Evolutionary conservation across 805 yeast species (phyloP), one percentile per base, ranked within the genome.

Genomic region (Saccharomycopsis synnaedendra): DNA sequence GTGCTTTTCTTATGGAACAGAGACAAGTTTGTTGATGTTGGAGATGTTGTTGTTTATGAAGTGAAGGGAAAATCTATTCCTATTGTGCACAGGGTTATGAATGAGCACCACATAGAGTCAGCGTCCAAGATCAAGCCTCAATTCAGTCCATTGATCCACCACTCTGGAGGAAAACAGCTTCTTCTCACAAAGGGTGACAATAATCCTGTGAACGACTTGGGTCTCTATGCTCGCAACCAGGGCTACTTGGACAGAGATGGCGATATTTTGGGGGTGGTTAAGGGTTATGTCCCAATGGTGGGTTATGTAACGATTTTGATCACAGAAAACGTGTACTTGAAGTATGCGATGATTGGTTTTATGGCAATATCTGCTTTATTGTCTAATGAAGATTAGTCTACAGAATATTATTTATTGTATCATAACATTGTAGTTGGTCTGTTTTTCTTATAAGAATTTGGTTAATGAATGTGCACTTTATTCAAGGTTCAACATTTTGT

Each of bases 151-250:
- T 39, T 37, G 31, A 30, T 45, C 11, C 48, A 36, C 19, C 28
- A n/a, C 4, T 40, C 51, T 5, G 33, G 6, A 27, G 55, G 58
- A 30, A 66, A 78, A 60, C 96, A 89, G 64, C 68, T 81, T 44
- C 64, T 93, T 44, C 72, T 93, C 51, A 93, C 98, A 1, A 93
- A 93, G 64, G 98, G 98, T 63, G 98, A 93, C 64, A 93, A 93
- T 63, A 93, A 93, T 61, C 85, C 89, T 3, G 80, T 84, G 45
- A 95, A 93, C 64, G 98, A 93, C 64, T 71, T 93, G 55, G 82
- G 86, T 10, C 71, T 93, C 42, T 93, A 93, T 61, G 84, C 88
- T 1, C 72, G 76, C 54, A 78, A 76, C 47, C 89, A 86, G 58
- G 69, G 69, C 42, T 93, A 93, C 58, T 69, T 93, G 57, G 80